A percentile compares a stretch with the other conserved stretches of the same genome.
These are phyloP conservation scores for Candida verbasci DNA, from an alignment of 805 yeast genomes.

Conservation along the genomic window DNA sequence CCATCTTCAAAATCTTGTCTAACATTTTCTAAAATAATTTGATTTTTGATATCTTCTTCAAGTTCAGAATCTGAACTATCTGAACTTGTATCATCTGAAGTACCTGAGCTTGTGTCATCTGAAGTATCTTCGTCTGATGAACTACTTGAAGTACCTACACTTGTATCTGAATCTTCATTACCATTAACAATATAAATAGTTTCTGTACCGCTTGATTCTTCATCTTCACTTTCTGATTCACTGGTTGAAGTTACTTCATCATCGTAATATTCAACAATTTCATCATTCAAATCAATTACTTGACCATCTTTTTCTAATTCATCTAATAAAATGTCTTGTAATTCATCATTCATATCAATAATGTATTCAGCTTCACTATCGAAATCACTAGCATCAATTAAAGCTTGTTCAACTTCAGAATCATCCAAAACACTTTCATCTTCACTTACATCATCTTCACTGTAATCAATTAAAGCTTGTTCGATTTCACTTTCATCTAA, in stretches of 20 bases:
- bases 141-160: too few relatives aligned
- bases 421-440: slow-evolving; percentile 8
- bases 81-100: slow-evolving; percentile 1
- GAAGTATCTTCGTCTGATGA: slow-evolving; percentile 1
- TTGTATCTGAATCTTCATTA: slow-evolving; percentile 7
- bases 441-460: background rate
- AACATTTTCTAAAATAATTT: slow-evolving; percentile 31
- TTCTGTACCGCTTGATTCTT: slow-evolving; percentile 7
- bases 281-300: slow-evolving; percentile 27
- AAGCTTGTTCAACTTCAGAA: slow-evolving; percentile 8
- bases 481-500: slow-evolving; percentile 9
- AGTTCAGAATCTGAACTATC: slow-evolving; percentile 15
- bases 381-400: slow-evolving; percentile 6
- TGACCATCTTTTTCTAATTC: slow-evolving; percentile 21
- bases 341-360: slow-evolving; percentile 31
- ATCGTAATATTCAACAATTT: slow-evolving; percentile 24
- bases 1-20: slow-evolving; percentile 33
- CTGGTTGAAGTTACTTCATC: slow-evolving; percentile 7
- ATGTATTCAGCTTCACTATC: slow-evolving; percentile 14
- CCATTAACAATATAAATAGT: slow-evolving; percentile 5
- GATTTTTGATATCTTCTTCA: slow-evolving; percentile 24
- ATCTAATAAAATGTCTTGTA: slow-evolving; percentile 25
- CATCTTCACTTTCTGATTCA: slow-evolving; percentile 12
- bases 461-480: slow-evolving; percentile 6
- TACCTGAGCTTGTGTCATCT: too few relatives aligned